phyloP scores from a whole-genome alignment of 192 early-diverging fungal genomes.

The Umbelopsis isabellina region DNA sequence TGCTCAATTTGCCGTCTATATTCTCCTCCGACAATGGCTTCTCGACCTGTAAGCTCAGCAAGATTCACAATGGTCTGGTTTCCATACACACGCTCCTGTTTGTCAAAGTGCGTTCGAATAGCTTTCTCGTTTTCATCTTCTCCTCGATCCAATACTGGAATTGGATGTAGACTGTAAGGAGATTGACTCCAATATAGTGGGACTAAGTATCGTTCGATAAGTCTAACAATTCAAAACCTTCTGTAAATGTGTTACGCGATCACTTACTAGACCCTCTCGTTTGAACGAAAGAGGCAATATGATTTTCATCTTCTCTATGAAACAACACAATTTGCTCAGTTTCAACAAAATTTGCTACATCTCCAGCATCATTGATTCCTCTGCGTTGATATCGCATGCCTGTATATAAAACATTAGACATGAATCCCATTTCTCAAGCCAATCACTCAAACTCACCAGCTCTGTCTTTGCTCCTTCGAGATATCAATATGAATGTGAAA shows the following conservation, averaged over 20 bases:
- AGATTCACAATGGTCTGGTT: conserved; percentile 64
- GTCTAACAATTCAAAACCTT: neutral
- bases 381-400: conserved; percentile 89
- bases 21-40: conserved; percentile 62
- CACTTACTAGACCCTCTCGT: conserved; percentile 81
- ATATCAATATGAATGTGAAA: conserved; percentile 70
- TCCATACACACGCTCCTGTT: conserved; percentile 55
- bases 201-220: conserved; percentile 32
- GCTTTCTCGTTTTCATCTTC: conserved; percentile 56
- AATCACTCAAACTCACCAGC: conserved; percentile 38
- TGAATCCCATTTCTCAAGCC: neutral
- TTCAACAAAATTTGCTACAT: conserved; percentile 96
- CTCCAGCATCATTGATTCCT: conserved; percentile 84
- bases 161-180: conserved; percentile 69
- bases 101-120: conserved; percentile 59
- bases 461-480: conserved; percentile 63
- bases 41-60: conserved; percentile 69
- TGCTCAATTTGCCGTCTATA: conserved; percentile 60
- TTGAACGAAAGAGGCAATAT: conserved; percentile 83
- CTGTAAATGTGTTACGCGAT: no score
- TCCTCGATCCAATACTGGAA: conserved; percentile 58
- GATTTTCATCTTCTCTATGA: conserved; percentile 50
- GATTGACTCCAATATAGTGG: conserved; percentile 78
- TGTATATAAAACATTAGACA: conserved; percentile 16
- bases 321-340: conserved; percentile 87